Evolutionary conservation across 768 basidiomycete species (phyloP), one percentile per base, ranked within the genome.

Genomic region (Peribolospora baueri): DNA sequence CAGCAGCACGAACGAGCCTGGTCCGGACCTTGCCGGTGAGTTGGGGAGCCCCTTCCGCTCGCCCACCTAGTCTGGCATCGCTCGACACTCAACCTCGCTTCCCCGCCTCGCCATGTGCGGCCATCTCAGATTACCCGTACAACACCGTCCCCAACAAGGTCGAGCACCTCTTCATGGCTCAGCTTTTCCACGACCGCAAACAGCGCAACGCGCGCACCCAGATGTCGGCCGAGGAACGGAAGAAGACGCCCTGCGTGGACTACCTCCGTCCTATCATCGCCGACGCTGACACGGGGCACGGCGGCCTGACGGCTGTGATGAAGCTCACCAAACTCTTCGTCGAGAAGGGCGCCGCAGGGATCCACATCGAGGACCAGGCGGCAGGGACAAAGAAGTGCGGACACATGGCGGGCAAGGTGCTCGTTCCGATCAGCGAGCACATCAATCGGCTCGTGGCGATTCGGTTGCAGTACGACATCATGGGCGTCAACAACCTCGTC

Each of bases 101-200:
- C 14, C n/a, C 37, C 6, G 3, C 7, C 7, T 48, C 25, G 42
- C 14, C 25, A 46, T 11, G 51, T 42, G 11, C 38, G 36, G 39
- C 4, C 40, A 37, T 11, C 41, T 39, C 38, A 86, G 90, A 95
- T 68, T 95, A 97, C 70, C 93, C 93, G 2, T 91, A 84, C 51
- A 95, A 97, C 73, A 97, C 93, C 25, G 91, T 97, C 1, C 93
- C 93, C 2, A 86, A 85, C 75, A 95, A 95, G 74, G 93, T 97
- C 59, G 86, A 95, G 67, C 93, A 97, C 60, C 75, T 97, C 53
- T 97, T 97, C 77, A 77, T 82, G 74, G 91, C 93, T 0, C 93
- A 97, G 67, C 79, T 97, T 47, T 97, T 97, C 79, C 93, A 98
- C 67, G 93, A 98, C 71, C 81, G 91, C 60, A 97, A 93, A 69